These are phyloP conservation scores for Blastobotrys petasosporus DNA, from an alignment of 1,139 yeast genomes.

Conservation along the genomic window DNA sequence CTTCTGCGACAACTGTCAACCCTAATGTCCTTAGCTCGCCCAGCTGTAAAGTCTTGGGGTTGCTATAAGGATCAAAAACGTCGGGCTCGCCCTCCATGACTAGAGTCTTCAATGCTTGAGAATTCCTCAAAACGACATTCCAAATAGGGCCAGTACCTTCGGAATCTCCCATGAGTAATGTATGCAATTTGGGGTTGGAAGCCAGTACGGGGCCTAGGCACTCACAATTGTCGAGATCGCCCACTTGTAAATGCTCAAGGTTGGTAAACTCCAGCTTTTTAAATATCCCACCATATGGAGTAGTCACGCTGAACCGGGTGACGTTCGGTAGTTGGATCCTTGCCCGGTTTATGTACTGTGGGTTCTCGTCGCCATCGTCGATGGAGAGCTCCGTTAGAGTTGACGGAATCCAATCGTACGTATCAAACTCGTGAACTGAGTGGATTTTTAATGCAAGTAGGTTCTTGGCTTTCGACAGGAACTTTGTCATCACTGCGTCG, in stretches of 20 bases:
- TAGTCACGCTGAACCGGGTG: slow-evolving; percentile 6
- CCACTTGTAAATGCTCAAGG: slow-evolving; percentile 8
- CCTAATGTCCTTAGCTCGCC: background rate
- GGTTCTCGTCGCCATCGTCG: slow-evolving; percentile 12
- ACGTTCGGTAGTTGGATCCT: slow-evolving; percentile 6
- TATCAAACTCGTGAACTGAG: slow-evolving; percentile 8
- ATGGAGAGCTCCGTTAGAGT: slow-evolving; percentile 2
- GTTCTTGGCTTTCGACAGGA: background rate
- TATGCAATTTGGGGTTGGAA: slow-evolving; percentile 2
- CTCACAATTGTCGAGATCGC: slow-evolving; percentile 10
- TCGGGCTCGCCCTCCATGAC: slow-evolving; percentile 12
- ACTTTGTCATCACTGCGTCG: slow-evolving; percentile 4
- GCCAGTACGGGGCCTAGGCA: slow-evolving; percentile 6
- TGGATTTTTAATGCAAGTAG: slow-evolving; percentile 5
- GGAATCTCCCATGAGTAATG: slow-evolving; percentile 6
- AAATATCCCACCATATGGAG: slow-evolving; percentile 12
- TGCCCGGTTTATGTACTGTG: slow-evolving; percentile 5
- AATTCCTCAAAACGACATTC: slow-evolving; percentile 8
- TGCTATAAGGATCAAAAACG: slow-evolving; percentile 4
- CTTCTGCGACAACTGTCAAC: slow-evolving; percentile 7
- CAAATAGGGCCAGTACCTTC: slow-evolving; percentile 11
- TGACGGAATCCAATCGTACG: slow-evolving; percentile 6
- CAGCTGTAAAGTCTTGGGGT: background rate
- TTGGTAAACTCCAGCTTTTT: slow-evolving; percentile 6
- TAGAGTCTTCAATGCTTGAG: slow-evolving; percentile 1